phyloP scores from a whole-genome alignment of 805 yeast species.

The Crinitomyces ghanaensis region DNA sequence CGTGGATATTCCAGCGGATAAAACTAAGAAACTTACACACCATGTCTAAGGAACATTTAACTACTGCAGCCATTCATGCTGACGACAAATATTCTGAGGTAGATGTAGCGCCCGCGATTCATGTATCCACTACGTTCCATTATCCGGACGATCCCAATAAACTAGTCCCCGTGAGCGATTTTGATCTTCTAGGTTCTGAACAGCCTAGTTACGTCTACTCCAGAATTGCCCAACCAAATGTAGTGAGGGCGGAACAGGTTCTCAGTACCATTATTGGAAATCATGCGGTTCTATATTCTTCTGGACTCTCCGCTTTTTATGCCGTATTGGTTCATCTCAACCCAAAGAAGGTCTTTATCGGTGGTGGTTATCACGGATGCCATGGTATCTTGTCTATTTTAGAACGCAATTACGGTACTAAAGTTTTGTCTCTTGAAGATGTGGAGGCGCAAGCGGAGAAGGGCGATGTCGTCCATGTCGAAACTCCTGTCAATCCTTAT shows the following conservation, averaged over 20 bases:
- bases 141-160: conserved; percentile 51
- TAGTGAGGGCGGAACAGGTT: conserved; percentile 53
- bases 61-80: conserved; percentile 47
- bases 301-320: conserved; percentile 73
- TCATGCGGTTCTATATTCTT: conserved; percentile 56
- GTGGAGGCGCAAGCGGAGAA: conserved; percentile 36
- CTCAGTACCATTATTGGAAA: conserved; percentile 50
- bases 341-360: conserved; percentile 67
- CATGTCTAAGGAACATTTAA: too few relatives aligned
- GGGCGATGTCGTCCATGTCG: conserved; percentile 75
- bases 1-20: too few relatives aligned
- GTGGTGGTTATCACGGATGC: conserved; percentile 78
- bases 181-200: conserved; percentile 15
- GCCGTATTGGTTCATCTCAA: conserved; percentile 60
- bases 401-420: conserved; percentile 43
- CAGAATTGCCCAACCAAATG: conserved; percentile 63
- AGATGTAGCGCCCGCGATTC: conserved; percentile 60
- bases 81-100: conserved; percentile 39
- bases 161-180: conserved; percentile 32
- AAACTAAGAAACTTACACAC: too few relatives aligned
- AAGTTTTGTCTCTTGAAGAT: conserved; percentile 20
- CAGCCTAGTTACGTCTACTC: conserved; percentile 40
- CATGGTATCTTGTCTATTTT: conserved; percentile 57
- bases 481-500: conserved; percentile 81
- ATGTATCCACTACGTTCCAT: conserved; percentile 66